Base-by-base conservation (phyloP, 768 basidiomycete species). In the Pleurotus pulmonarius region DNA sequence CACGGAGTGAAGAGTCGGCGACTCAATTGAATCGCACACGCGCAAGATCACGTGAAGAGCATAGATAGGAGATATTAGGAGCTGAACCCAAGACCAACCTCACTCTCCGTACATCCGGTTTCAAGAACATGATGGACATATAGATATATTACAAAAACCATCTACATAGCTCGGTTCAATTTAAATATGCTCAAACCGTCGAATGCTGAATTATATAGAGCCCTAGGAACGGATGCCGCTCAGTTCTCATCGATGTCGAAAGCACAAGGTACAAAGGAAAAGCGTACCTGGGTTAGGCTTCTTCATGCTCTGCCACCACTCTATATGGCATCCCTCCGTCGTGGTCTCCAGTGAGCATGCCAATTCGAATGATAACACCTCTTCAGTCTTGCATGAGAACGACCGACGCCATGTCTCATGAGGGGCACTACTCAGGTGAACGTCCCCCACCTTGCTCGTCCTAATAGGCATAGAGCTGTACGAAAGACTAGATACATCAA, bases 221-320 rank as follows among this genome's bases (percentile, higher is more conserved):
- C 3, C 54, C 54, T 55, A 45, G 3, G 15, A 15, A 15, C 22
- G 47, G 13, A 46, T 15, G 16, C 4, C 25, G 43, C 18, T 15
- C 29, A 34, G 29, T 34, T 34, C 11, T 34, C 9, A 34, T 34
- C 4, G 26, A 7, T 7, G 26, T 8, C 26, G 9, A 8, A 34
- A 34, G 29, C 29, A 34, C 29, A 3, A 34, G 9, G 29, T 11
- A 34, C 29, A 11, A 34, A 11, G 11, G 2, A 3, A 3, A 34
- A 34, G 29, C 43, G 11, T 29, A 55, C 54, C 54, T 34, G 54
- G 45, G 18, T 46, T 45, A 7, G 41, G 43, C 26, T 34, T 46
- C 45, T 46, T 55, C 11, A 29, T 29, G 26, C 45, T 45, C 34
- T 55, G 54, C 54, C 54, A 55, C 54, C 54, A 55, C 40, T 55